A percentile compares a stretch with the other conserved stretches of the same genome.
Conservation (phyloP, 176 grass and related monocot species). For the Rhipidocladum racemiflorum region DNA sequence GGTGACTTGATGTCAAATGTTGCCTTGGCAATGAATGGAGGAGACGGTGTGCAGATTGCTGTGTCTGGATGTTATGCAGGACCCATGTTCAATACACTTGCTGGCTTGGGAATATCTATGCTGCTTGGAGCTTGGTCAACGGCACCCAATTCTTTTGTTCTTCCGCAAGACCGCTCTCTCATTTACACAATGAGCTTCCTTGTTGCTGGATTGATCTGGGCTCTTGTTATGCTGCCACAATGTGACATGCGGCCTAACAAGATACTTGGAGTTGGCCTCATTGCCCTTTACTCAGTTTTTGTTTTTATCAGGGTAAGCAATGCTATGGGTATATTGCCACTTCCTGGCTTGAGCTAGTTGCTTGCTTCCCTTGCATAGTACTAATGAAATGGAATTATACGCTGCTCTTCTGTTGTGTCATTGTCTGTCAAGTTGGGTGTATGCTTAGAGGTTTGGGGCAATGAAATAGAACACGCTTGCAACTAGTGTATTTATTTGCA, state of each 20-base stretch:
- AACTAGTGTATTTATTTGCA: conserved; percentile 5
- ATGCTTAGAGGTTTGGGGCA: background rate
- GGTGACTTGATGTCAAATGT: conserved; percentile 97
- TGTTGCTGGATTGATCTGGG: conserved; percentile 73
- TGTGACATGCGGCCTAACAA: conserved; percentile 81
- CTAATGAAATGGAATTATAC: conserved; percentile 24
- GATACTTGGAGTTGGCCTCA: conserved; percentile 74
- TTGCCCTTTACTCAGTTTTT: conserved; percentile 79
- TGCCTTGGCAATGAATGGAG: conserved; percentile 83
- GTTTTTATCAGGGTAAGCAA: conserved; percentile 72
- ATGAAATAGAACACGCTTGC: background rate
- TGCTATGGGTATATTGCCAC: conserved; percentile 66
- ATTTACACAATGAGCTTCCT: conserved; percentile 91
- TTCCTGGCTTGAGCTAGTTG: conserved; percentile 61
- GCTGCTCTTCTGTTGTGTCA: background rate
- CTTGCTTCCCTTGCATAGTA: conserved; percentile 34
- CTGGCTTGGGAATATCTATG: conserved; percentile 89
- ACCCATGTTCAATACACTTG: conserved; percentile 98
- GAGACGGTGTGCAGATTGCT: conserved; percentile 86
- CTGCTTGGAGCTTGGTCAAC: conserved; percentile 83
- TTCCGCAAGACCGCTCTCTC: conserved; percentile 76
- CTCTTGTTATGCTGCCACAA: conserved; percentile 64
- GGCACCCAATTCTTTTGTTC: conserved; percentile 51
- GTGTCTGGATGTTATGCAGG: conserved; percentile 99
- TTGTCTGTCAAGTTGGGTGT: background rate